Percentiles rank a stretch among this genome's conserved stretches.
Evolutionary conservation across 2,329 filamentous ascomycete species (phyloP).

Genomic region (Aspergillus novoparasiticus): DNA sequence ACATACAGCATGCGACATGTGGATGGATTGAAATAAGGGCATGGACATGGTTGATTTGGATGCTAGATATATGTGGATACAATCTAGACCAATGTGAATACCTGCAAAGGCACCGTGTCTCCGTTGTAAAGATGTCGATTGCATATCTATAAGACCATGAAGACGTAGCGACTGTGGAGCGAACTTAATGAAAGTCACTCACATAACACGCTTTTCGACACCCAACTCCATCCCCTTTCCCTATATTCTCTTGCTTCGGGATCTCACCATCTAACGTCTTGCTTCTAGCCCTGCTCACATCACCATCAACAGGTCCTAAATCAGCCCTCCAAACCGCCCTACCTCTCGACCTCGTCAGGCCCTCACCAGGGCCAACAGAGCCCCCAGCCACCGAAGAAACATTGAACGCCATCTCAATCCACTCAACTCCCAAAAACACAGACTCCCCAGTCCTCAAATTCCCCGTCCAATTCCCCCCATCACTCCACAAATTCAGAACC

Average conservation of each 20-base stretch:
- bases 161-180: not conserved
- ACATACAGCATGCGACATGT: not conserved
- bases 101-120: not conserved
- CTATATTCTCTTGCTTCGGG: not conserved
- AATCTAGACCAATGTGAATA: not conserved
- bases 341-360: not conserved
- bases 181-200: constrained; percentile 1
- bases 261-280: not conserved
- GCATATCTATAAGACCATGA: not conserved
- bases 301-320: not conserved
- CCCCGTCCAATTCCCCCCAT: constrained; percentile 46
- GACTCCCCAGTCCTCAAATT: constrained; percentile 41
- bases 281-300: not conserved
- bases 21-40: not conserved
- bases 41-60: not conserved
- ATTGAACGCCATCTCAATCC: constrained; percentile 47
- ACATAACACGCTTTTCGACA: not conserved
- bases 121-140: not conserved
- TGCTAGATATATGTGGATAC: not conserved
- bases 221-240: not conserved
- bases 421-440: constrained; percentile 44
- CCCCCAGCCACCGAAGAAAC: constrained; percentile 19
- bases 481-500: constrained; percentile 47
- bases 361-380: not conserved
- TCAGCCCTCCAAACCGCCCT: not conserved